These are phyloP conservation scores for Tulasnella sp. DNA, from an alignment of 768 basidiomycete species.

Conservation along the genomic window DNA sequence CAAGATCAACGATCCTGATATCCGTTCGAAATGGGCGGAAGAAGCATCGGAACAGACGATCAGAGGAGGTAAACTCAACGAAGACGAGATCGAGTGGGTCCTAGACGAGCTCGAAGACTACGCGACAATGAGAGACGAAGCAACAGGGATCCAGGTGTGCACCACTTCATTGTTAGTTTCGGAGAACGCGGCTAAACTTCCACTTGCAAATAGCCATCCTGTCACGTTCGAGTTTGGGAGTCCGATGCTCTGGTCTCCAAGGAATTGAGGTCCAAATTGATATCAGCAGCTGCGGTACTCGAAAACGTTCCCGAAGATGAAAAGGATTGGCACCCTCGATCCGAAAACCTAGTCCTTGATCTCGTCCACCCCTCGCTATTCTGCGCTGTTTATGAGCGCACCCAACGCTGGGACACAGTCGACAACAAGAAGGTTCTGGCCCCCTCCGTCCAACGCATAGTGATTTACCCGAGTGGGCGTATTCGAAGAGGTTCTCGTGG, in stretches of 20 bases:
- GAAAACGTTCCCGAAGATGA: too few species aligned
- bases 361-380: too few species aligned
- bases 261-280: too few species aligned
- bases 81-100: slow-evolving; percentile 1
- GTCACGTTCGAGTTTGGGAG: too few species aligned
- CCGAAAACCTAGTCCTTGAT: too few species aligned
- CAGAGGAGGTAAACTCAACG: not conserved
- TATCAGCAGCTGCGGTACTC: too few species aligned
- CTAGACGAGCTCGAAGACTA: slow-evolving; percentile 10
- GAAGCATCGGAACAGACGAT: slow-evolving; percentile 1
- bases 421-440: not conserved
- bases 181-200: too few species aligned
- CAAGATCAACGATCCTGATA: slow-evolving; percentile 7
- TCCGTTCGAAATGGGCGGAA: slow-evolving; percentile 2
- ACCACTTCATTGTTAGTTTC: too few species aligned
- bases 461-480: not conserved
- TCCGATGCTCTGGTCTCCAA: too few species aligned
- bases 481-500: not conserved
- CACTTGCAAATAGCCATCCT: too few species aligned
- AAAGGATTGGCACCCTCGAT: too few species aligned
- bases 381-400: too few species aligned
- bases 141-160: not conserved
- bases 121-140: not conserved
- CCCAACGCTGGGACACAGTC: slow-evolving; percentile 18
- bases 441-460: not conserved